Conservation (phyloP, 176 grass and related monocot species). For the Bromus sterilis region DNA sequence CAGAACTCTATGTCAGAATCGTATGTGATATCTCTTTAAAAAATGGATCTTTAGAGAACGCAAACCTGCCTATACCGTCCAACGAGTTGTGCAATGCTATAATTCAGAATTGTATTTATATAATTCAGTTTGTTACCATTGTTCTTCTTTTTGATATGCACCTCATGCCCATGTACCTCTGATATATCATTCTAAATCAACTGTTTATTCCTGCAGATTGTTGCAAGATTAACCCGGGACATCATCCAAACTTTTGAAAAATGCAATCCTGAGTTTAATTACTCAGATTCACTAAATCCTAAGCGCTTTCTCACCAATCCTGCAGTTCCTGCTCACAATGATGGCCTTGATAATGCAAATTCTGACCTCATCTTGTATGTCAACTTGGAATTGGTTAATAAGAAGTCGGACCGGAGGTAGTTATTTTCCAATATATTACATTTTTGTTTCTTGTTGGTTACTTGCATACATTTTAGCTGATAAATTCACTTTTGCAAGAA, state of each 20-base stretch:
- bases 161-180: background rate
- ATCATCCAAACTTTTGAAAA: conserved; percentile 72
- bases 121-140: background rate
- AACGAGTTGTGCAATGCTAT: background rate
- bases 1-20: conserved; percentile 3
- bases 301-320: conserved; percentile 89
- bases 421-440: background rate
- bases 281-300: conserved; percentile 73
- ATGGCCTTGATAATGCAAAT: conserved; percentile 90
- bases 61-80: background rate
- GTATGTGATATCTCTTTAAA: background rate
- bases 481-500: background rate
- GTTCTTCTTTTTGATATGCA: conserved; percentile 15
- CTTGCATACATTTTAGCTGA: background rate
- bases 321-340: conserved; percentile 57
- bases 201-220: conserved; percentile 54
- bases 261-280: conserved; percentile 76
- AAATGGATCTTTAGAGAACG: background rate
- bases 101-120: background rate
- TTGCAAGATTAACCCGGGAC: conserved; percentile 68
- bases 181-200: conserved; percentile 24
- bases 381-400: conserved; percentile 77
- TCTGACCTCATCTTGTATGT: conserved; percentile 91
- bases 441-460: background rate
- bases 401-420: conserved; percentile 54